Evolutionary conservation across 495 filamentous ascomycete species (phyloP).

Genomic region (Penicillium subrubescens): DNA sequence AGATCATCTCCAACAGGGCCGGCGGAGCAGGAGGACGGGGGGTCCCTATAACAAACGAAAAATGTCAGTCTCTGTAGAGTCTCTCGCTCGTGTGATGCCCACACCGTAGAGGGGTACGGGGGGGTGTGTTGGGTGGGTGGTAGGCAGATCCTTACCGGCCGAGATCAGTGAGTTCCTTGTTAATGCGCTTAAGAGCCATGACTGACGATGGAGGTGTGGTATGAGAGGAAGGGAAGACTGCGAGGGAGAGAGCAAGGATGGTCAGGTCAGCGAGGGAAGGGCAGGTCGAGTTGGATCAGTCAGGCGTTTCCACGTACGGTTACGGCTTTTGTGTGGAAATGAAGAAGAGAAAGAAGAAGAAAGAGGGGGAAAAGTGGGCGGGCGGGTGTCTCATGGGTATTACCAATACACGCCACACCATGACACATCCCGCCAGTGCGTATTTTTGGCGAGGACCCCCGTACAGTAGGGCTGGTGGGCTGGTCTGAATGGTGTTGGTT

Average conservation of each 20-base stretch:
- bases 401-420: slow-evolving; percentile 29
- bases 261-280: slow-evolving; percentile 12
- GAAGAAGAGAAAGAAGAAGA: slow-evolving; percentile 31
- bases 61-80: slow-evolving; percentile 14
- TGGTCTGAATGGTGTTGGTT: background rate
- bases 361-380: slow-evolving; percentile 34
- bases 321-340: slow-evolving; percentile 39
- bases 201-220: slow-evolving; percentile 38
- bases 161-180: slow-evolving; percentile 99
- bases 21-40: slow-evolving; percentile 97
- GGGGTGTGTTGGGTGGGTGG: background rate
- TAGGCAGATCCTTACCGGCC: slow-evolving; percentile 74
- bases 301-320: slow-evolving; percentile 28
- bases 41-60: slow-evolving; percentile 65
- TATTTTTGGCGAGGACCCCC: slow-evolving; percentile 6
- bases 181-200: slow-evolving; percentile 99
- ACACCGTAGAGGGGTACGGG: background rate
- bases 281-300: slow-evolving; percentile 7
- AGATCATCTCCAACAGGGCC: slow-evolving; percentile 96
- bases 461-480: slow-evolving; percentile 6
- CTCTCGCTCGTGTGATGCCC: slow-evolving; percentile 1
- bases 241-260: slow-evolving; percentile 12
- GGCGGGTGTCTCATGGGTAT: slow-evolving; percentile 22
- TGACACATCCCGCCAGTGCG: slow-evolving; percentile 16
- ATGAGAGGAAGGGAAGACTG: slow-evolving; percentile 10